Base-by-base conservation (phyloP, 257 asterid species). In the Jacaranda mimosifolia region DNA sequence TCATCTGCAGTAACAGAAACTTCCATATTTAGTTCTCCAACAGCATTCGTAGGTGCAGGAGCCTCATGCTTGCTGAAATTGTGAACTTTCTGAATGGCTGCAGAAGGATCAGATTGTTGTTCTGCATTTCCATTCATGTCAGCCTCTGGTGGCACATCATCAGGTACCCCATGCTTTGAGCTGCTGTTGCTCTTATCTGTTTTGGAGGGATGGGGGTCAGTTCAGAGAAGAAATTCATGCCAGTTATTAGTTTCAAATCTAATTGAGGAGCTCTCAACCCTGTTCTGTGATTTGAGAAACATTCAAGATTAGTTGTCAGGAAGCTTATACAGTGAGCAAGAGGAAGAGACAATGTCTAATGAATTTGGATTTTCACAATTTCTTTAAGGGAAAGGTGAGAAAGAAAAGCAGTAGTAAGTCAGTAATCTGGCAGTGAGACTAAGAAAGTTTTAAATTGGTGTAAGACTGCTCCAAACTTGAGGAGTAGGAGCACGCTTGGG, bases 21-120 rank as follows among this genome's bases (percentile, higher is more conserved):
- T 83, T 94, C 98, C 94, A 86, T 85, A 72, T 92, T 87, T 75
- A 88, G 83, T 26, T 85, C 91, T 53, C 81, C 89, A n/a, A 40
- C 11, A 43, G 80, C 57, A 57, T 78, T 70, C 49, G 8, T 57
- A 39, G 75, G 68, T 26, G 81, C 36, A 13, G 79, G 77, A 57
- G 71, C 80, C 73, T 72, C 48, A 45, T 69, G 77, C 69, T 64
- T 82, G 21, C 56, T 17, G 58, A 66, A 57, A 43, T 49, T 60
- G 68, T 38, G 46, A 67, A 65, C 76, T 53, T 77, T 66, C 18
- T n/a, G 68, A 53, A 76, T 62, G 68, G 62, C 70, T 21, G 65
- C 60, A 53, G 64, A 72, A 52, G 76, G 73, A 78, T 59, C 77
- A 68, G 48, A 66, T 66, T 18, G 69, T 38, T 66, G 64, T 17